Conservation (phyloP, 352 stramenopile genomes). For the Phytophthora rubi region DNA sequence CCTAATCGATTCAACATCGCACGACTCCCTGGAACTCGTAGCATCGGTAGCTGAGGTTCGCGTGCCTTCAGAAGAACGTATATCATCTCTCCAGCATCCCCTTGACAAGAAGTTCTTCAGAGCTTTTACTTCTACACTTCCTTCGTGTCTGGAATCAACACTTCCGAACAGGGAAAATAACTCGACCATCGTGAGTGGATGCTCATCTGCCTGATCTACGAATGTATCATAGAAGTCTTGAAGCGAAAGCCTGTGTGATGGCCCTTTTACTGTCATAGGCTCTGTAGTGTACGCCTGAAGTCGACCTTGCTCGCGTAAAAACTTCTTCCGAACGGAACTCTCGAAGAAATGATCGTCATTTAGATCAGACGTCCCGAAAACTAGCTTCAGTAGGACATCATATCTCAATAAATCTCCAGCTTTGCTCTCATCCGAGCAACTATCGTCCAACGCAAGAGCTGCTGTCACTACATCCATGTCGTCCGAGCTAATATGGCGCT, state of each 20-base stretch:
- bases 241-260: slow-evolving; percentile 21
- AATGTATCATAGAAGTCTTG: slow-evolving; percentile 28
- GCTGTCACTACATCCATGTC: slow-evolving; percentile 42
- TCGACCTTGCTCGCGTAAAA: slow-evolving; percentile 20
- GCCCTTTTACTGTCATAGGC: slow-evolving; percentile 17
- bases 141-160: slow-evolving; percentile 30
- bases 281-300: slow-evolving; percentile 26
- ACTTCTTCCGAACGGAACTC: slow-evolving; percentile 24
- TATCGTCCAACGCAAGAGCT: slow-evolving; percentile 21
- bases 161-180: slow-evolving; percentile 51
- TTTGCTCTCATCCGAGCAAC: neutral
- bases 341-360: slow-evolving; percentile 30
- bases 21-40: neutral
- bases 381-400: slow-evolving; percentile 58
- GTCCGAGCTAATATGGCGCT: slow-evolving; percentile 44
- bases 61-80: neutral
- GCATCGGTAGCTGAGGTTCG: neutral
- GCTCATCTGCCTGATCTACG: neutral
- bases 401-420: slow-evolving; percentile 37
- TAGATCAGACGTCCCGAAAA: slow-evolving; percentile 51
- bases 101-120: slow-evolving; percentile 38
- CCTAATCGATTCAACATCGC: slow-evolving; percentile 15
- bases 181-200: slow-evolving; percentile 30
- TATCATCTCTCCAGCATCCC: slow-evolving; percentile 31
- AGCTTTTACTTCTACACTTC: slow-evolving; percentile 26